phyloP scores from a whole-genome alignment of 2,329 filamentous ascomycete species.

The Venturia pyrina region DNA sequence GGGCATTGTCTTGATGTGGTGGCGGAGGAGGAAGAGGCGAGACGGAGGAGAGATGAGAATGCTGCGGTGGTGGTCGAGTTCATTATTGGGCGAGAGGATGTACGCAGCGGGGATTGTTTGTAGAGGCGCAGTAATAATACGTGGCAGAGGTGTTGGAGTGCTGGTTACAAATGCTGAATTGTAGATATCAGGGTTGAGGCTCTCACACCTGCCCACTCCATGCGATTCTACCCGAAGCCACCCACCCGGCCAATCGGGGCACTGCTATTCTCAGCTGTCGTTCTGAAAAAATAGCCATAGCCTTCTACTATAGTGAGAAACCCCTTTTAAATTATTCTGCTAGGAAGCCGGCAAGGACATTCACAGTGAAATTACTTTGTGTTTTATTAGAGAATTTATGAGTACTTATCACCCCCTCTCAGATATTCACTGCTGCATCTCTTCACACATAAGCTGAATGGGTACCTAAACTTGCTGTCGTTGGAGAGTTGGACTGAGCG shows the following conservation, averaged over 20 bases:
- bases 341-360: too few relatives aligned
- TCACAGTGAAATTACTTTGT: too few relatives aligned
- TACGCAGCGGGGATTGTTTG: not conserved
- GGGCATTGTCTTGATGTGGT: conserved; percentile 24
- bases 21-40: conserved; percentile 13
- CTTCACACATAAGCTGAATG: not conserved
- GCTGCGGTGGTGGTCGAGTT: not conserved
- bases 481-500: too few relatives aligned
- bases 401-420: too few relatives aligned
- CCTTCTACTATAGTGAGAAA: too few relatives aligned
- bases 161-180: not conserved
- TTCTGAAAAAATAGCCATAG: too few relatives aligned
- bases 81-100: not conserved
- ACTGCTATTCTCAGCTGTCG: not conserved
- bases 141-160: not conserved
- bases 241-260: not conserved
- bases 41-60: conserved; percentile 6
- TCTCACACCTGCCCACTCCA: not conserved
- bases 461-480: too few relatives aligned
- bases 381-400: too few relatives aligned
- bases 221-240: not conserved
- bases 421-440: too few relatives aligned
- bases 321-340: too few relatives aligned
- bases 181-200: not conserved
- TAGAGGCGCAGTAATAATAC: not conserved